Base-by-base conservation (phyloP, 2,329 filamentous ascomycete species). In the Alternaria arborescens region DNA sequence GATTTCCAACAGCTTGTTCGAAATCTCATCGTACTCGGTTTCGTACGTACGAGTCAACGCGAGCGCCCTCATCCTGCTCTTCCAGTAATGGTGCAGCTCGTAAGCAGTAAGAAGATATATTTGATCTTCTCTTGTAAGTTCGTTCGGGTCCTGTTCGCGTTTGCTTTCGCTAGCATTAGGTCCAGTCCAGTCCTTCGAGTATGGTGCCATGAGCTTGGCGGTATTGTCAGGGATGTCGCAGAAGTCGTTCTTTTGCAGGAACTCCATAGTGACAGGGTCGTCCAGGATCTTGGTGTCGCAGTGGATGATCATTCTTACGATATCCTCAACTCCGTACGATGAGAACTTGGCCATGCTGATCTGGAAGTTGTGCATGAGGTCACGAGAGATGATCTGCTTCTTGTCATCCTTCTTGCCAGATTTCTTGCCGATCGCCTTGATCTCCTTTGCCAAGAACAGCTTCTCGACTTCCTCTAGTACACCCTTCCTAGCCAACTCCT, bases 41-140 rank as follows among this genome's bases (percentile, higher is more conserved):
- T 98, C 94, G 72, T 87, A 97, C 52, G 87, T 94, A 71, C 89
- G 89, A 5, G 93, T 97, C 67, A 98, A 82, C 3, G 89, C 86
- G 68, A 99, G 85, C 38, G 95, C 95, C 69, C 95, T 88, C 90
- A 98, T 98, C 78, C 95, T 90, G 62, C 92, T 93, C 85, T 97
- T 97, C 95, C 95, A 99, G 82, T 99, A 99, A 77, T 97, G 94
- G 69, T 97, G 93, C 66, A 98, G 83, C 78, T 99, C 95, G 73
- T 91, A 98, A 1, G 94, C 92, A 5, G 95, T 98, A 76, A 90
- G 92, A 26, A 99, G 84, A 77, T 94, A 99, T 58, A 99, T 91
- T 80, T 98, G 94, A 81, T 99, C 95, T 78, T 98, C 93, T 64
- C 94, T 86, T 3, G 94, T 97, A 54, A 99, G 88, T 75, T 99